Base-by-base conservation (phyloP, 2,329 filamentous ascomycete species). In the Apiospora rasikravindrae region DNA sequence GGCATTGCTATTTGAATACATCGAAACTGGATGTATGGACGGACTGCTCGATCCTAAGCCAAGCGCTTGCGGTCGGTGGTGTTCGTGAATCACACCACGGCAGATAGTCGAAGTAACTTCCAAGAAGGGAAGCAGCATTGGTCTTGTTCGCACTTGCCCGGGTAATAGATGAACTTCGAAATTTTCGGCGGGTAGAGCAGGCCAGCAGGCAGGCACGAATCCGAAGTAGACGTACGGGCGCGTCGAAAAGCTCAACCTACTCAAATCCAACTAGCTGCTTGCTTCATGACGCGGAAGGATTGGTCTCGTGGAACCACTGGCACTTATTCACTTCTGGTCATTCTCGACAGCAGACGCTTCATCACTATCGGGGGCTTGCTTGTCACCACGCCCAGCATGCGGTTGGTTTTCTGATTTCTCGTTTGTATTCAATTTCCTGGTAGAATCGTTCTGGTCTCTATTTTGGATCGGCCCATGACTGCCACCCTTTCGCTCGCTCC, bases 71-170 rank as follows among this genome's bases (percentile, higher is more conserved):
- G 29, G 22, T 37, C n/a, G n/a, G n/a, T n/a, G n/a, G 22, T 64
- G 57, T 40, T 24, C 57, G 19, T 16, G 26, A 57, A 29, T 57
- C 51, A 33, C 6, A 8, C 14, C 51, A 19, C 26, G 19, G 24
- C 57, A n/a, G 22, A 33, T 40, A 13, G 33, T 64, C 4, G 16
- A n/a, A 64, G 33, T 33, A 7, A 24, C 33, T 13, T 64, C n/a
- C n/a, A n/a, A n/a, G 33, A n/a, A 64, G 57, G 57, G 57, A 64
- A 64, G 57, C 57, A n/a, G 33, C 57, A 40, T 64, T 64, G 57
- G 19, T n/a, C 29, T 6, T 64, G 22, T 7, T n/a, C 19, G 29
- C 33, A n/a, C 57, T 10, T 64, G n/a, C 29, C 33, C 57, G 37
- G 14, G 33, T 33, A 33, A 10, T 16, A 61, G 53, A 61, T 61